Evolutionary conservation across 108 stramenopile species (phyloP).

Genomic region (Seminavis robusta): DNA sequence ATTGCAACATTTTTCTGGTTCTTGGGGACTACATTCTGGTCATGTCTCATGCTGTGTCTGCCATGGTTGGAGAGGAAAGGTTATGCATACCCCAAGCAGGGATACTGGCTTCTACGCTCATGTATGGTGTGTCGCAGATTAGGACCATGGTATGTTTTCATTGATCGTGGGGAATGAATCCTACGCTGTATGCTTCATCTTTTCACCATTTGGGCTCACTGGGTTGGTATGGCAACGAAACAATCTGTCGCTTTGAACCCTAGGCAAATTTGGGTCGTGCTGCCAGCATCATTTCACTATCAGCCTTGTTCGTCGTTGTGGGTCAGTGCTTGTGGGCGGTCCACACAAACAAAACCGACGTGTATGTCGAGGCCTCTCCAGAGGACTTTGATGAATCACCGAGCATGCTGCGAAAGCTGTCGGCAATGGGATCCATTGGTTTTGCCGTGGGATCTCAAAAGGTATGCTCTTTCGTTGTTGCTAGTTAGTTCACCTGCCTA

Average conservation of each 20-base stretch:
- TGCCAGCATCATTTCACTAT: conserved; percentile 37
- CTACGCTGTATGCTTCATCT: no score
- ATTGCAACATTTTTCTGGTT: conserved; percentile 68
- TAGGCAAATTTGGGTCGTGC: conserved; percentile 54
- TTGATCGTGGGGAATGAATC: no score
- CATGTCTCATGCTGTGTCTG: conserved; percentile 63
- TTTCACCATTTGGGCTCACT: no score
- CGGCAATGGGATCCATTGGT: conserved; percentile 57
- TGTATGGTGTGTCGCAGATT: conserved; percentile 59
- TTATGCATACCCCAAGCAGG: conserved; percentile 64
- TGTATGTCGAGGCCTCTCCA: background rate
- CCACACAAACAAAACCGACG: background rate
- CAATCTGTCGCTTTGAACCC: no score
- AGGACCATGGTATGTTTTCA: conserved; percentile 68
- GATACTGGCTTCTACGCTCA: conserved; percentile 51
- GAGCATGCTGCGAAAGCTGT: conserved; percentile 43
- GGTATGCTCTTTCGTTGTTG: conserved; percentile 50
- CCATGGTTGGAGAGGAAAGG: conserved; percentile 45
- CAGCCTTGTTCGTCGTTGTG: conserved; percentile 52
- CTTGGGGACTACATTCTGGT: conserved; percentile 68
- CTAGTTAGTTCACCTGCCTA: conserved; percentile 1
- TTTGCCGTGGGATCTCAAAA: conserved; percentile 75
- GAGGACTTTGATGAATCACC: no score
- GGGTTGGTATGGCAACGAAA: no score
- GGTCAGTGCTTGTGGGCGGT: conserved; percentile 51